Percentiles rank a stretch among this genome's conserved stretches.
Conservation (phyloP, 2,329 filamentous ascomycete species). For the Colletotrichum falcatum region DNA sequence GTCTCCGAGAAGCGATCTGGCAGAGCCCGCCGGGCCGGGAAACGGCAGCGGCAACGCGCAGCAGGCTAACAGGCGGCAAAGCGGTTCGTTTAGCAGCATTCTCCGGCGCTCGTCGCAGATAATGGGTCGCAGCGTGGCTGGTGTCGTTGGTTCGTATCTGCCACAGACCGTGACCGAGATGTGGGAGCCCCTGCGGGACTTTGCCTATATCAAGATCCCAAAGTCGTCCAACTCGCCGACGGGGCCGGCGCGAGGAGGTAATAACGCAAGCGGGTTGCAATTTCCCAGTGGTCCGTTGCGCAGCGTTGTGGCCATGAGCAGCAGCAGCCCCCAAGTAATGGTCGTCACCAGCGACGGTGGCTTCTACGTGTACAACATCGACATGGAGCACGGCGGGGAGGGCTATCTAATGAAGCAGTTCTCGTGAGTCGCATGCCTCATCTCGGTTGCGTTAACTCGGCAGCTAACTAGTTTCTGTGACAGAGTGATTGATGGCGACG, state of each 20-base stretch:
- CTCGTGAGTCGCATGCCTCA: constrained; percentile 72
- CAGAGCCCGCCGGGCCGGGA: constrained; percentile 52
- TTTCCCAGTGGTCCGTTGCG: constrained; percentile 67
- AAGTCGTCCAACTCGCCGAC: constrained; percentile 60
- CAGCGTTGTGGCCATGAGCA: constrained; percentile 98
- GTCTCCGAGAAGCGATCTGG: constrained; percentile 61
- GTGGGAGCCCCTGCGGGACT: constrained; percentile 95
- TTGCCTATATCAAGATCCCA: constrained; percentile 95
- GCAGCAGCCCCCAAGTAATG: constrained; percentile 95
- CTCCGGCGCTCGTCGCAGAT: constrained; percentile 95
- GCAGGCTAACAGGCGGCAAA: constrained; percentile 59
- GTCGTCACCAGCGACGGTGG: constrained; percentile 95
- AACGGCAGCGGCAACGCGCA: constrained; percentile 46
- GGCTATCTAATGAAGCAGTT: constrained; percentile 92
- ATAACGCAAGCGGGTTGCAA: constrained; percentile 39
- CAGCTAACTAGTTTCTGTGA: constrained; percentile 13
- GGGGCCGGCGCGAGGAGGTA: constrained; percentile 20
- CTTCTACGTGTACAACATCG: constrained; percentile 95
- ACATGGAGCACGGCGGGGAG: constrained; percentile 94
- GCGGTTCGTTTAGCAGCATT: constrained; percentile 89
- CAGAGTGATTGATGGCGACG: constrained; percentile 67
- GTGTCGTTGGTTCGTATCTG: constrained; percentile 90
- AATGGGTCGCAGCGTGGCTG: constrained; percentile 88
- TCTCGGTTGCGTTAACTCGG: not conserved
- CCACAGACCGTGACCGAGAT: constrained; percentile 96